Evolutionary conservation across 225 moss, liverwort and hornwort genomes (phyloP).

Genomic region (Polytrichum commune): DNA sequence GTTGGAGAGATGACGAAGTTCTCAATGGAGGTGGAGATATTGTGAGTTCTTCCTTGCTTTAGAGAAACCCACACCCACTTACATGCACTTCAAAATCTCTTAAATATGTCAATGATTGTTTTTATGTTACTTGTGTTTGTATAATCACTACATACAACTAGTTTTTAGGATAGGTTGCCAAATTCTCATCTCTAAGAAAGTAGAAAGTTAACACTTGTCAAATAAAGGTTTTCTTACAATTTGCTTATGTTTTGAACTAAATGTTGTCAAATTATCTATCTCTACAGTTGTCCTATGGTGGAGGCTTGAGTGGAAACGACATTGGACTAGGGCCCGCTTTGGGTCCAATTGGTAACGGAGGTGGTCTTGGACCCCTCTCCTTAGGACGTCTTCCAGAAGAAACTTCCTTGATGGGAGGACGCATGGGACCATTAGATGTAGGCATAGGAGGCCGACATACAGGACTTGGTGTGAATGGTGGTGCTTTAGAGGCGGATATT

Average conservation of each 20-base stretch:
- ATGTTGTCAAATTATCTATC: slow-evolving; percentile 2
- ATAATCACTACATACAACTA: too few species aligned
- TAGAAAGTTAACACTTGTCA: too few species aligned
- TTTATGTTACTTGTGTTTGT: too few species aligned
- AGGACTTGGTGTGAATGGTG: slow-evolving; percentile 83
- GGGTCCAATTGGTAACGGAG: slow-evolving; percentile 79
- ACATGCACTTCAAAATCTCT: too few species aligned
- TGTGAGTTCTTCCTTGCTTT: slow-evolving; percentile 44
- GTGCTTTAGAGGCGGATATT: slow-evolving; percentile 75
- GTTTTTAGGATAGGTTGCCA: too few species aligned
- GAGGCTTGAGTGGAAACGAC: slow-evolving; percentile 72
- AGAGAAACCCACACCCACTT: too few species aligned
- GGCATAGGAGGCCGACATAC: slow-evolving; percentile 82
- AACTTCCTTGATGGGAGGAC: slow-evolving; percentile 73
- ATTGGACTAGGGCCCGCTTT: slow-evolving; percentile 88
- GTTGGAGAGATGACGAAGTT: slow-evolving; percentile 94
- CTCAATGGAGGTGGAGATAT: slow-evolving; percentile 87
- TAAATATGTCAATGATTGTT: background rate
- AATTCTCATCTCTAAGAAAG: too few species aligned
- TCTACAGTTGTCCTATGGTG: slow-evolving; percentile 87
- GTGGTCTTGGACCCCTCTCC: slow-evolving; percentile 69
- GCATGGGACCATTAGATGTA: slow-evolving; percentile 88
- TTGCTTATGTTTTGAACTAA: too few species aligned
- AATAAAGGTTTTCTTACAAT: too few species aligned
- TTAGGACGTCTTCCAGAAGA: slow-evolving; percentile 80